Conservation (phyloP, 768 basidiomycete genomes). For the Kwoniella botswanensis region DNA sequence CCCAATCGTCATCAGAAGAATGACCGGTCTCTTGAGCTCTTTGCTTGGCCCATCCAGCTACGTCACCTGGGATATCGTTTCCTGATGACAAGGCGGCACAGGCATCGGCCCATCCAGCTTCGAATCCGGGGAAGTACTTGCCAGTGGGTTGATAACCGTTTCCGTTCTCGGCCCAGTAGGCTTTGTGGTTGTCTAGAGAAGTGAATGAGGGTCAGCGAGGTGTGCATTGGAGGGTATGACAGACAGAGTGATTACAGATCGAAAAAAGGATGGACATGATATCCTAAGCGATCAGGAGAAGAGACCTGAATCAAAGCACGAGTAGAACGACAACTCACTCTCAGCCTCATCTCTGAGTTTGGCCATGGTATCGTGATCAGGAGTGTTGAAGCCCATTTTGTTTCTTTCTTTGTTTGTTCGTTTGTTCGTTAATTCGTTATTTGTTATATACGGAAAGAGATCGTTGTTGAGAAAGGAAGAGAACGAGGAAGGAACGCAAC, state of each 20-base stretch:
- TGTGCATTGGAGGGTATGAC: background rate
- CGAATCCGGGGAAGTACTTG: conserved; percentile 42
- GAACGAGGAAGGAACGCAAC: background rate
- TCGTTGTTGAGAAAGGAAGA: background rate
- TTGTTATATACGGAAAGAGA: background rate
- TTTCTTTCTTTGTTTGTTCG: background rate
- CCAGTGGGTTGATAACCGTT: conserved; percentile 32
- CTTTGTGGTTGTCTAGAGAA: conserved; percentile 22
- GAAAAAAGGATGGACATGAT: background rate
- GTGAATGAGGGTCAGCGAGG: background rate
- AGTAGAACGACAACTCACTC: background rate
- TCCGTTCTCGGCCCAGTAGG: conserved; percentile 38
- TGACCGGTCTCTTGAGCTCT: conserved; percentile 27
- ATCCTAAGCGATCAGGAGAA: background rate
- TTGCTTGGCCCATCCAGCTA: conserved; percentile 28
- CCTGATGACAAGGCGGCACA: conserved; percentile 25
- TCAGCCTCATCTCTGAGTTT: conserved; percentile 21
- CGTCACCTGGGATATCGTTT: conserved; percentile 30
- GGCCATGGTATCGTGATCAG: conserved; percentile 20
- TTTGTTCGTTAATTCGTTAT: background rate
- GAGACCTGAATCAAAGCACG: background rate
- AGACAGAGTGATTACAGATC: background rate
- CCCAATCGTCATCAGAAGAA: conserved; percentile 30
- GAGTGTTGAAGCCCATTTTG: conserved; percentile 26
- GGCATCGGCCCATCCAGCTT: conserved; percentile 37